phyloP scores from a whole-genome alignment of 331 rosid species.

The Phaseolus coccineus region DNA sequence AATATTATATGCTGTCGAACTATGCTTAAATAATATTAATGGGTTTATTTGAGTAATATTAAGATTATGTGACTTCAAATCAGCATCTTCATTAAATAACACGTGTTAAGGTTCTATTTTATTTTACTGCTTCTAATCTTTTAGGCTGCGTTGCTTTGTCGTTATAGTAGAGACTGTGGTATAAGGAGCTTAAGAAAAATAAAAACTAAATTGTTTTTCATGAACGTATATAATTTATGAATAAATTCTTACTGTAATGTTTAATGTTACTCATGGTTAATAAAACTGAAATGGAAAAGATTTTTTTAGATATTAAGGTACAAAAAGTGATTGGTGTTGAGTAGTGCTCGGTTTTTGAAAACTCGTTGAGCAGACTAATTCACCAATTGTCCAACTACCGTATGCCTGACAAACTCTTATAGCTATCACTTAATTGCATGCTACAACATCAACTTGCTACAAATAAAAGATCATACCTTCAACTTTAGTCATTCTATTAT shows the following conservation, averaged over 20 bases:
- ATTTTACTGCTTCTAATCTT: background rate
- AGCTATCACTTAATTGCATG: background rate
- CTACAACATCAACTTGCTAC: constrained; percentile 19
- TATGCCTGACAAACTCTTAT: constrained; percentile 14
- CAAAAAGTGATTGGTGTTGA: constrained; percentile 42
- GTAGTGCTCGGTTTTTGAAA: background rate
- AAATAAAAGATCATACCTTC: background rate
- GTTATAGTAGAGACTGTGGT: background rate
- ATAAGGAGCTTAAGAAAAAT: background rate
- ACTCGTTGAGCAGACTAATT: constrained; percentile 36
- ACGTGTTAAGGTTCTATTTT: background rate
- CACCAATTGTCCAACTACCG: constrained; percentile 36
- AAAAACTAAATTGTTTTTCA: background rate
- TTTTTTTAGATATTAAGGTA: constrained; percentile 18
- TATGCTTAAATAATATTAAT: background rate
- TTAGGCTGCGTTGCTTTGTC: background rate
- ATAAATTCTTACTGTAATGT: background rate
- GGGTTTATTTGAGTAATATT: background rate
- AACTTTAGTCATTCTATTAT: constrained; percentile 14
- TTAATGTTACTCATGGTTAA: background rate
- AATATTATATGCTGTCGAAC: background rate
- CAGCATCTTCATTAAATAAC: background rate
- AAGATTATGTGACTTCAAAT: background rate
- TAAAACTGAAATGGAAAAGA: background rate
- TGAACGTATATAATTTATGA: background rate